phyloP scores from a whole-genome alignment of 176 grass and related monocot species.

The Rhynchospora breviuscula region DNA sequence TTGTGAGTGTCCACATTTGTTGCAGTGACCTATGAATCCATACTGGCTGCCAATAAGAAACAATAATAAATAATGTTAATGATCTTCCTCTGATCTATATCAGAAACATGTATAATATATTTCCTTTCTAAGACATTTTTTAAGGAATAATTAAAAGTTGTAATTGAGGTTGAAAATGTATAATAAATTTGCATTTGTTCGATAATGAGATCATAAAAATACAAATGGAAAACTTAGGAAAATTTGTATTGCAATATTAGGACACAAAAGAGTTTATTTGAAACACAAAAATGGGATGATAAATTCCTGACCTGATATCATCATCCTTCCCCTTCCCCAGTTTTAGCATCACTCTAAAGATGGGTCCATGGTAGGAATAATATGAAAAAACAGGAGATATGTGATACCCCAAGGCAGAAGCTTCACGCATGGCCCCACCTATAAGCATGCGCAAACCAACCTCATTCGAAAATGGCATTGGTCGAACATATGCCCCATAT shows the following conservation, averaged over 20 bases:
- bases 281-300: not conserved
- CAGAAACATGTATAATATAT: not conserved
- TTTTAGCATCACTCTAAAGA: slow-evolving; percentile 74
- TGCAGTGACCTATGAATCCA: slow-evolving; percentile 83
- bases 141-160: slow-evolving; percentile 4
- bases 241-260: not conserved
- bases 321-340: slow-evolving; percentile 54
- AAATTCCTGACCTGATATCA: slow-evolving; percentile 45
- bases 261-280: not conserved
- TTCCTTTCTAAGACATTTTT: not conserved
- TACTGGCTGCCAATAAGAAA: slow-evolving; percentile 55
- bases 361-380: slow-evolving; percentile 71
- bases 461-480: slow-evolving; percentile 95
- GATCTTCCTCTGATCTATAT: not conserved
- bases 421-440: slow-evolving; percentile 76
- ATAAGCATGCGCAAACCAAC: slow-evolving; percentile 92
- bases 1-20: slow-evolving; percentile 65
- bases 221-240: not conserved
- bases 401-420: slow-evolving; percentile 74
- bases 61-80: not conserved
- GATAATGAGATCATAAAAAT: not conserved
- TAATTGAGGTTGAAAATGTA: not conserved
- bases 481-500: slow-evolving; percentile 81
- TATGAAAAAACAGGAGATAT: slow-evolving; percentile 84
- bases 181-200: slow-evolving; percentile 5